A percentile compares a stretch with the other conserved stretches of the same genome.
These are phyloP conservation scores for Stipa capillata DNA, from an alignment of 176 grass and related monocot species.

Conservation along the genomic window DNA sequence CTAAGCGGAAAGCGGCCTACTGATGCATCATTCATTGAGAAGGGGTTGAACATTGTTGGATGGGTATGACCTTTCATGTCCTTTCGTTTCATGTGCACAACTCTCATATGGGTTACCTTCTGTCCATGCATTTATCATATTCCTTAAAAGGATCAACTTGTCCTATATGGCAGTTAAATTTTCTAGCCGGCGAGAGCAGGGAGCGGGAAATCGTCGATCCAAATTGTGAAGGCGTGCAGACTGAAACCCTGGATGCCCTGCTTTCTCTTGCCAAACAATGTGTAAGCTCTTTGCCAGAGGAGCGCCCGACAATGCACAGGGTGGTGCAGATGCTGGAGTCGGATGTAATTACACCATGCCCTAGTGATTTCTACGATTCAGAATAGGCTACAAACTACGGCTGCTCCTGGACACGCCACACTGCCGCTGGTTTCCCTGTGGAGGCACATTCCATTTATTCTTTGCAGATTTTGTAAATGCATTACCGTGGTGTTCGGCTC, in stretches of 20 bases:
- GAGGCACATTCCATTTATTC: constrained; percentile 73
- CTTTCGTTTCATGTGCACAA: not conserved
- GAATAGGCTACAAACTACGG: constrained; percentile 37
- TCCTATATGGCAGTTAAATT: constrained; percentile 65
- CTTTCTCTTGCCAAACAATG: constrained; percentile 92
- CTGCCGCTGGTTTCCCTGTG: constrained; percentile 20
- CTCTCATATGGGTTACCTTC: not conserved
- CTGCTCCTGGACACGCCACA: not conserved
- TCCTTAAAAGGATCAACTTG: not conserved
- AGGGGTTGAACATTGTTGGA: constrained; percentile 98
- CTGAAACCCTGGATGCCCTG: constrained; percentile 81
- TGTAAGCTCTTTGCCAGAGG: constrained; percentile 77
- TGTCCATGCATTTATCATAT: not conserved
- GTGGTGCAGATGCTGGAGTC: constrained; percentile 97
- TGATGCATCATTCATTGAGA: constrained; percentile 95
- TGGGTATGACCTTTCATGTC: constrained; percentile 56
- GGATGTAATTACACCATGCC: constrained; percentile 94
- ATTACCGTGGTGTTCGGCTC: constrained; percentile 33
- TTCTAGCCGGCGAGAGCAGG: constrained; percentile 58
- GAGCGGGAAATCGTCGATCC: constrained; percentile 88
- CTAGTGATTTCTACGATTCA: constrained; percentile 97
- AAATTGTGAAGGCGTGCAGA: constrained; percentile 82
- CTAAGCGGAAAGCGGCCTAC: constrained; percentile 87
- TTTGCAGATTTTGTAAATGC: constrained; percentile 77
- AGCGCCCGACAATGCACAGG: constrained; percentile 93